phyloP scores from a whole-genome alignment of 2,329 filamentous ascomycete species.

The Pyrenophora graminea region DNA sequence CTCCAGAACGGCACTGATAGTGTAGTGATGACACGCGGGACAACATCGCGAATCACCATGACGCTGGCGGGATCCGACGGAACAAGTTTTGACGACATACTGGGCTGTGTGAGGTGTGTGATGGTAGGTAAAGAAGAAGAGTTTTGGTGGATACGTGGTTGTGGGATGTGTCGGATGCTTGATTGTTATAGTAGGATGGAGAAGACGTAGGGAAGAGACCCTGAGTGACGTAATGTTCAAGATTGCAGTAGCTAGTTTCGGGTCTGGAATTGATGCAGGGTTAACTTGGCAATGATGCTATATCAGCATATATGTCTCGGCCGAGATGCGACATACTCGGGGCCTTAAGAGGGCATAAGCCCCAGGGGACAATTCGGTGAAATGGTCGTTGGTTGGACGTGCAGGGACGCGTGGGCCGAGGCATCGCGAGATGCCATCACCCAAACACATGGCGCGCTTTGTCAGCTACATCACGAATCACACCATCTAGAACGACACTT shows the following conservation, averaged over 20 bases:
- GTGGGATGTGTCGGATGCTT: constrained; percentile 5
- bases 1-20: constrained; percentile 84
- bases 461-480: constrained; percentile 15
- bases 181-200: constrained; percentile 7
- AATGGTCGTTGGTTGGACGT: constrained; percentile 7
- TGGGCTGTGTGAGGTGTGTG: constrained; percentile 8
- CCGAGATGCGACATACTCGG: constrained; percentile 8
- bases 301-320: constrained; percentile 6
- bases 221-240: constrained; percentile 30
- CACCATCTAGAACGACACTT: constrained; percentile 18
- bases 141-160: neutral
- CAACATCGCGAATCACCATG: constrained; percentile 88
- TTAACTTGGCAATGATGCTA: neutral
- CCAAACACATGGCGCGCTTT: constrained; percentile 15
- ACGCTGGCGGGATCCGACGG: constrained; percentile 73
- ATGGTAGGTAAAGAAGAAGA: neutral
- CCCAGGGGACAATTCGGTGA: neutral
- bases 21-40: constrained; percentile 72
- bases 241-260: constrained; percentile 6
- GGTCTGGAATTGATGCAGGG: neutral
- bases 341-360: neutral
- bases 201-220: constrained; percentile 28
- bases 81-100: constrained; percentile 47
- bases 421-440: constrained; percentile 4
- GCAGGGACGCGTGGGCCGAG: constrained; percentile 14